Percentiles rank a stretch among this genome's conserved stretches.
These are phyloP conservation scores for Entophlyctis luteolus DNA, from an alignment of 192 early-diverging fungal species.

Conservation along the genomic window DNA sequence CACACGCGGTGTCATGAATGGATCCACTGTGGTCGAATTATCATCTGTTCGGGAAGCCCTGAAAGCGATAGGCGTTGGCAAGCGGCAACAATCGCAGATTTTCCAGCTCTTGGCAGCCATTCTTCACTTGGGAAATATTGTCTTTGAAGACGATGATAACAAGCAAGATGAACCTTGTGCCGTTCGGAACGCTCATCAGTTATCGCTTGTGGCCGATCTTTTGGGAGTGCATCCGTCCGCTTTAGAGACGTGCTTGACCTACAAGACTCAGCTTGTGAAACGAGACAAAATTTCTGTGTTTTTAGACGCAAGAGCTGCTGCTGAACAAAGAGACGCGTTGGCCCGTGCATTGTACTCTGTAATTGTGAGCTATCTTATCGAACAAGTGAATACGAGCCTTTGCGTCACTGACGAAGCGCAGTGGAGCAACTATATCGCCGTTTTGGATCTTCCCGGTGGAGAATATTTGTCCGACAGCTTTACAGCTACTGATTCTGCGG, in stretches of 20 bases:
- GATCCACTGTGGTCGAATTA: conserved; percentile 1
- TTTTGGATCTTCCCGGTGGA: conserved; percentile 64
- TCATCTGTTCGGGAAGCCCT: conserved; percentile 35
- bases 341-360: conserved; percentile 78
- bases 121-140: conserved; percentile 87
- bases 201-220: conserved; percentile 70
- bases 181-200: conserved; percentile 69
- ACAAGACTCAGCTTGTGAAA: conserved; percentile 72
- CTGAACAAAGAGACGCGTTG: conserved; percentile 75
- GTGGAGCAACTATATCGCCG: conserved; percentile 78
- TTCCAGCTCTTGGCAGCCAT: conserved; percentile 83
- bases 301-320: conserved; percentile 70
- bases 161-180: conserved; percentile 66
- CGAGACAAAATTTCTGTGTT: conserved; percentile 81
- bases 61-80: conserved; percentile 47
- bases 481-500: conserved; percentile 17
- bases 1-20: neutral
- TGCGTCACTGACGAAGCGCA: conserved; percentile 59
- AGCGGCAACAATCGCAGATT: conserved; percentile 66
- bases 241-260: conserved; percentile 63
- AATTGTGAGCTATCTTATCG: conserved; percentile 73
- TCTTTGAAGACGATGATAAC: conserved; percentile 63
- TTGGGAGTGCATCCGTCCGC: conserved; percentile 72
- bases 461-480: neutral
- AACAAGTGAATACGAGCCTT: conserved; percentile 81